Percentiles rank a stretch among this genome's conserved stretches.
Conservation (phyloP, 345 rosid genomes). For the Populus pruinosa region DNA sequence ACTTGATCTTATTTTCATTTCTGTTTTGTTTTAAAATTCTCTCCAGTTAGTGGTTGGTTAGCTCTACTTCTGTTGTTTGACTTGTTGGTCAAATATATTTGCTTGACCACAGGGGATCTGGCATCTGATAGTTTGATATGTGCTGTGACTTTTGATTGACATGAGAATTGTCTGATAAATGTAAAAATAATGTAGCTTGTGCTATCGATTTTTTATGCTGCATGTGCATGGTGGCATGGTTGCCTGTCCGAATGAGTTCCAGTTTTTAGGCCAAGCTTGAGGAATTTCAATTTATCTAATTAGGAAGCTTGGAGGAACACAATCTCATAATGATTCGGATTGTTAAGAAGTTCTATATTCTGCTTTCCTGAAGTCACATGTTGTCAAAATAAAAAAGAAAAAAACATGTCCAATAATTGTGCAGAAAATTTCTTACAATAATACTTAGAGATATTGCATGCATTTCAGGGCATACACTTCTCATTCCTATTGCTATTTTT, state of each 20-base stretch:
- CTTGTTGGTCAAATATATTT: neutral
- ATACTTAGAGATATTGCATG: neutral
- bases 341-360: neutral
- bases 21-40: neutral
- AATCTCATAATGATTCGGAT: neutral
- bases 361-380: neutral
- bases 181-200: neutral
- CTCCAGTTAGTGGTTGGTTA: neutral
- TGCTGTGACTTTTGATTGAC: neutral
- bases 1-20: neutral
- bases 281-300: neutral
- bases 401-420: neutral
- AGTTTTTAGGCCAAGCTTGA: neutral
- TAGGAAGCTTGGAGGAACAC: neutral
- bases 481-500: neutral
- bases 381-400: neutral
- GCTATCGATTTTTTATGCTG: neutral
- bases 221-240: neutral
- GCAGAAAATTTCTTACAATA: neutral
- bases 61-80: neutral
- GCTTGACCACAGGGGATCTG: neutral
- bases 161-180: neutral
- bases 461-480: neutral
- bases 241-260: neutral
- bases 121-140: neutral